These are phyloP conservation scores for Trichoderma polysporum DNA, from an alignment of 2,329 filamentous ascomycete genomes.

Conservation along the genomic window DNA sequence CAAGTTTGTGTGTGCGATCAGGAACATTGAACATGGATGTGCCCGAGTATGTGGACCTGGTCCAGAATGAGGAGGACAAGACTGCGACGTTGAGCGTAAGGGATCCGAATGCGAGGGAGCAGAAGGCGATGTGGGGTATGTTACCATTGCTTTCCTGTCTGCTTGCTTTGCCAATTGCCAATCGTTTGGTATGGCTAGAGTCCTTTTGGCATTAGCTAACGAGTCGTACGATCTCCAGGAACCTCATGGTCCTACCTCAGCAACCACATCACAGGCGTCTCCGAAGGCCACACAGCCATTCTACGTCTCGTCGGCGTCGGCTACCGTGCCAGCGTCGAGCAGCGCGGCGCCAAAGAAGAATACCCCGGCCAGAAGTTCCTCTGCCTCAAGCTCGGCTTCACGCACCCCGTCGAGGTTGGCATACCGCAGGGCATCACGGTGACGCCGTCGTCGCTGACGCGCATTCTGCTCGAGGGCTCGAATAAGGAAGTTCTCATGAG, in stretches of 20 bases:
- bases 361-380: conserved; percentile 87
- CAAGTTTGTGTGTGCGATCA: conserved; percentile 33
- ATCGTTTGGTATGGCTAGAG: too few species aligned
- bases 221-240: conserved; percentile 49
- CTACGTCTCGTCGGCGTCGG: conserved; percentile 92
- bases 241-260: conserved; percentile 87
- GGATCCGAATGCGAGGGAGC: conserved; percentile 66
- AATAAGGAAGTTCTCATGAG: conserved; percentile 85
- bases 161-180: neutral
- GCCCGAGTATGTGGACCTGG: conserved; percentile 74
- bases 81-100: conserved; percentile 69
- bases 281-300: conserved; percentile 93
- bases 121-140: conserved; percentile 94
- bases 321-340: conserved; percentile 85
- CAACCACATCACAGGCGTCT: conserved; percentile 89
- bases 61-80: conserved; percentile 61
- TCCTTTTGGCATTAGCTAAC: neutral
- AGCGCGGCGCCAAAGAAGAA: conserved; percentile 68
- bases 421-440: conserved; percentile 82
- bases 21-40: conserved; percentile 75
- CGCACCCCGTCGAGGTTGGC: conserved; percentile 88
- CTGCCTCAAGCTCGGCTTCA: conserved; percentile 92
- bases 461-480: conserved; percentile 83
- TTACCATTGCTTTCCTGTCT: conserved; percentile 8
- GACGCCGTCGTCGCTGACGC: conserved; percentile 84